Evolutionary conservation across 768 basidiomycete genomes (phyloP).

Genomic region (Leccinum ochraceum): DNA sequence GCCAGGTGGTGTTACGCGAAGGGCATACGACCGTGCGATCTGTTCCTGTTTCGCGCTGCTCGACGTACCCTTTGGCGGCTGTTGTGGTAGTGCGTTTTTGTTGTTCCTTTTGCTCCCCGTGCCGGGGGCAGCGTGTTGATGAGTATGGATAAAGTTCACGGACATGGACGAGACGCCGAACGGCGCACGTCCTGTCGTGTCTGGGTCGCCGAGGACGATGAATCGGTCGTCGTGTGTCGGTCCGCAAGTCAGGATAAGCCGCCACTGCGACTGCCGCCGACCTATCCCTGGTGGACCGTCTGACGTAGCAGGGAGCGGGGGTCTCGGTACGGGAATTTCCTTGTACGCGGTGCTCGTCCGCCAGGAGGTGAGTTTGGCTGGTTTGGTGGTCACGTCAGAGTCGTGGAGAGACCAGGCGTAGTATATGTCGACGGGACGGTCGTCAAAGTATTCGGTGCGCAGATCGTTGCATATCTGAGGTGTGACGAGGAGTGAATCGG

Average conservation of each 20-base stretch:
- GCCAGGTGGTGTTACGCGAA: constrained; percentile 4
- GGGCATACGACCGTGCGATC: constrained; percentile 42
- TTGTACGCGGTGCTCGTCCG: constrained; percentile 70
- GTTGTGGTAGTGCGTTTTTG: not conserved
- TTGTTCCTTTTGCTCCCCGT: constrained; percentile 1
- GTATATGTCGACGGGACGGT: constrained; percentile 61
- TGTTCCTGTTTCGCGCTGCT: constrained; percentile 62
- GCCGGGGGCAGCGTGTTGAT: constrained; percentile 15
- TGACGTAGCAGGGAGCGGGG: constrained; percentile 40
- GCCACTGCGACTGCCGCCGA: constrained; percentile 47
- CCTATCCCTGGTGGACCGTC: constrained; percentile 23
- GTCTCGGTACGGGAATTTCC: constrained; percentile 66
- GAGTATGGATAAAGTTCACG: constrained; percentile 40
- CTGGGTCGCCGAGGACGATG: constrained; percentile 45
- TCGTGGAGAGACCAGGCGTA: constrained; percentile 59
- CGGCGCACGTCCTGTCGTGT: constrained; percentile 43
- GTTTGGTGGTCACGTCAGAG: constrained; percentile 36
- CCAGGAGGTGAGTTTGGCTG: constrained; percentile 75
- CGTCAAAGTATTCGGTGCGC: constrained; percentile 69
- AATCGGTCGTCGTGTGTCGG: constrained; percentile 27
- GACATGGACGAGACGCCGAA: constrained; percentile 74
- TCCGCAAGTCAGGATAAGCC: constrained; percentile 56
- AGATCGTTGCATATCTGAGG: constrained; percentile 91
- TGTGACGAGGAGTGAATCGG: constrained; percentile 54
- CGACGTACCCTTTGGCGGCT: constrained; percentile 15